Conservation (phyloP, 83 land plant species). For the Isoetes engelmannii region DNA sequence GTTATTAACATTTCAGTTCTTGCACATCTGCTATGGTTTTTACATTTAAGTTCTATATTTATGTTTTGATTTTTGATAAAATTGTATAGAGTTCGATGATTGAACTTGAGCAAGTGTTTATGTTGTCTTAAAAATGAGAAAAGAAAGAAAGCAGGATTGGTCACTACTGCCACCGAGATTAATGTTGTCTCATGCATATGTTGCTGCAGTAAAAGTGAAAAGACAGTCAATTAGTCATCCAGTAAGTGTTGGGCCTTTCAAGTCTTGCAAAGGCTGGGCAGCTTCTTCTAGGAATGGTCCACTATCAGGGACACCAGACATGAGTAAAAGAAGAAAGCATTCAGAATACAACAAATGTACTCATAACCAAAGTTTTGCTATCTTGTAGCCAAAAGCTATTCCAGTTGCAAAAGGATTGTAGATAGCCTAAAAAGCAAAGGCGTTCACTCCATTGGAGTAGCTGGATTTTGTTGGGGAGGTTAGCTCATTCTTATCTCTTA, state of each 20-base stretch:
- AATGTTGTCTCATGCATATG: constrained; percentile 45
- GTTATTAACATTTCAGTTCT: too few relatives aligned
- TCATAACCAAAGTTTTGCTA: neutral
- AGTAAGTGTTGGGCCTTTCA: constrained; percentile 55
- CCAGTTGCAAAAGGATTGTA: constrained; percentile 37
- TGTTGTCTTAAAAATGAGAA: too few relatives aligned
- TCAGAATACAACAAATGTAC: constrained; percentile 85
- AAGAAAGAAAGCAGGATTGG: constrained; percentile 71
- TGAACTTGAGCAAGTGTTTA: too few relatives aligned
- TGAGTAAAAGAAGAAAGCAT: constrained; percentile 49
- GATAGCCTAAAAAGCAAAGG: constrained; percentile 36
- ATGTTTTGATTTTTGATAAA: too few relatives aligned
- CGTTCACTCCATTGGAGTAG: constrained; percentile 41
- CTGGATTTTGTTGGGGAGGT: constrained; percentile 75
- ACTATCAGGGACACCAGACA: constrained; percentile 68
- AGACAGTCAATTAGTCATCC: constrained; percentile 32
- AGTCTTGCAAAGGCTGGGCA: constrained; percentile 78
- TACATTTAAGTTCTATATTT: too few relatives aligned
- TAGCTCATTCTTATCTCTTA: neutral
- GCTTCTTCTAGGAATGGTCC: constrained; percentile 35
- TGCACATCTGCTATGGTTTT: too few relatives aligned
- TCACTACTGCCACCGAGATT: constrained; percentile 63
- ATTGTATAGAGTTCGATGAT: too few relatives aligned
- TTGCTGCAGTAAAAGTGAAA: constrained; percentile 55
- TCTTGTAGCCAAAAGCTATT: constrained; percentile 33